A percentile compares a stretch with the other conserved stretches of the same genome.
These are phyloP conservation scores for Ophiocordyceps camponoti-rufipedis DNA, from an alignment of 2,329 filamentous ascomycete genomes.

Conservation along the genomic window DNA sequence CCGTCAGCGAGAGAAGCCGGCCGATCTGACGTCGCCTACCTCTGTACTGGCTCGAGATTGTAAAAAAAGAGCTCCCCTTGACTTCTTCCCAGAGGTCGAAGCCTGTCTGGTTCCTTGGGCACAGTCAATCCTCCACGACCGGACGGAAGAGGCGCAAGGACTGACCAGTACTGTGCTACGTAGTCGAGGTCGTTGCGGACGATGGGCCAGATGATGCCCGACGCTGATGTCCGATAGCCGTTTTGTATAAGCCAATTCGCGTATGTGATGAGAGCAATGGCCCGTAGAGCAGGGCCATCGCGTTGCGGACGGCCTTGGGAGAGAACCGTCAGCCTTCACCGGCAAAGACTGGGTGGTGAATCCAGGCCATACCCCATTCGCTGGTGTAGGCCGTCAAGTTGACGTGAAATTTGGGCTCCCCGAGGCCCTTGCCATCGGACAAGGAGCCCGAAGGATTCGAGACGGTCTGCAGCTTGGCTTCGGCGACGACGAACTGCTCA, in stretches of 20 bases:
- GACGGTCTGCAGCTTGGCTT: constrained; percentile 47
- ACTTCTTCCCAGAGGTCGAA: constrained; percentile 81
- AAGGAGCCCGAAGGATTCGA: constrained; percentile 50
- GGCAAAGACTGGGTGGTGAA: background rate
- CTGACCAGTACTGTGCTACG: constrained; percentile 50
- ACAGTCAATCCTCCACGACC: background rate
- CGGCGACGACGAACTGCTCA: constrained; percentile 47
- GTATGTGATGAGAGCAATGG: constrained; percentile 55
- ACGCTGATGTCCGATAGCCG: constrained; percentile 39
- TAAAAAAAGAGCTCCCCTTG: constrained; percentile 63
- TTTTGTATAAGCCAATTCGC: constrained; percentile 53
- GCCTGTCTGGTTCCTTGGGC: constrained; percentile 30
- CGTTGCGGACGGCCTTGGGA: constrained; percentile 49
- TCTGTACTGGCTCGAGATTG: constrained; percentile 49
- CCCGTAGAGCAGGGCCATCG: constrained; percentile 62
- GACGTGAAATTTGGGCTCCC: constrained; percentile 56
- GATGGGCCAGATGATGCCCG: constrained; percentile 49
- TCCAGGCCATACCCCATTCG: constrained; percentile 35
- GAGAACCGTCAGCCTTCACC: background rate
- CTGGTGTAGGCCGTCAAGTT: constrained; percentile 46
- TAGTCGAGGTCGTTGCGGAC: constrained; percentile 62
- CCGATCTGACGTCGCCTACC: constrained; percentile 12
- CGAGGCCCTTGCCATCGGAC: constrained; percentile 35
- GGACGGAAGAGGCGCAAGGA: background rate
- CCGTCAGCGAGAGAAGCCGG: background rate